A percentile compares a stretch with the other conserved stretches of the same genome.
phyloP scores from a whole-genome alignment of 176 grass and related monocot genomes.

The Melocanna baccifera region DNA sequence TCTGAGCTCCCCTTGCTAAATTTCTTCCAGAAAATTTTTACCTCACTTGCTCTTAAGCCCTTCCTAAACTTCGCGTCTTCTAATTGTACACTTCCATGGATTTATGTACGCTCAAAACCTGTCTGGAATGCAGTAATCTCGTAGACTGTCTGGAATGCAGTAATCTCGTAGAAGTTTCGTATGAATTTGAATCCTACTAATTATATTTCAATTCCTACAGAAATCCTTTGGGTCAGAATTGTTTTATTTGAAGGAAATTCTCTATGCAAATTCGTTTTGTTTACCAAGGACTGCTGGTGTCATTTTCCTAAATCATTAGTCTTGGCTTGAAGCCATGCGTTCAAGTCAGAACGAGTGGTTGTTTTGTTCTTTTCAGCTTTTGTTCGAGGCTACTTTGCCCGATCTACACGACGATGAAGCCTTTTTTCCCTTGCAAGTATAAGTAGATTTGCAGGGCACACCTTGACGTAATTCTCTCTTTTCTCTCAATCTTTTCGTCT shows the following conservation, averaged over 20 bases:
- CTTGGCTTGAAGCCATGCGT: constrained; percentile 4
- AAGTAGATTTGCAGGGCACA: neutral
- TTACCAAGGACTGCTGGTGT: neutral
- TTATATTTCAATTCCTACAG: neutral
- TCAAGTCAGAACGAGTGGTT: neutral
- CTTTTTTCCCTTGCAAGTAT: neutral
- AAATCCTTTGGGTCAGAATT: neutral
- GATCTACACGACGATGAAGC: neutral
- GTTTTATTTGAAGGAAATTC: neutral
- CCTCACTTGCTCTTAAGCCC: no score
- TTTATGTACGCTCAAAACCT: neutral
- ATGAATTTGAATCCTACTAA: neutral
- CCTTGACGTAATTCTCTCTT: neutral
- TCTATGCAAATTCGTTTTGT: no score
- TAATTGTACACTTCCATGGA: neutral
- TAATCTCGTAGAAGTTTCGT: neutral
- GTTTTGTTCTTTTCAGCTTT: constrained; percentile 3
- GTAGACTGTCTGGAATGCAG: no score
- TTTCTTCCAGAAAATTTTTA: neutral
- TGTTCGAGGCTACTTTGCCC: neutral
- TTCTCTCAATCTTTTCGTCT: neutral
- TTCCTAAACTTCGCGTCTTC: neutral
- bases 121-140: neutral
- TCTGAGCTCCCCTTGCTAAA: constrained; percentile 8
- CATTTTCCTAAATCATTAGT: neutral